Percentiles rank a stretch among this genome's conserved stretches.
These are phyloP conservation scores for Adansonia rubrostipa DNA, from an alignment of 441 rosid genomes.

Conservation along the genomic window DNA sequence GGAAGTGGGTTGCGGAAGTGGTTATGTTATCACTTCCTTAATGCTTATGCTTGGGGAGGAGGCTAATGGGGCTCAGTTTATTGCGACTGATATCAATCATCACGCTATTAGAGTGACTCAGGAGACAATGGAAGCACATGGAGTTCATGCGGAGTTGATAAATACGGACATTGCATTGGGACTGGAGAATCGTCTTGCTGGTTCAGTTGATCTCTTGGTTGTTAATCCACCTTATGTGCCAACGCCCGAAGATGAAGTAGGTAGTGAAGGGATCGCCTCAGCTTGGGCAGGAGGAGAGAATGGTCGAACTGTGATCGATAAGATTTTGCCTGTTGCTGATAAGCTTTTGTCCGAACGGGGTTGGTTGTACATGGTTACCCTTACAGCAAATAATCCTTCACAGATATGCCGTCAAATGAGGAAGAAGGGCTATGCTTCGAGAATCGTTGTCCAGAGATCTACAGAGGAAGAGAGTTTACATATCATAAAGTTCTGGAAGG, in stretches of 20 bases:
- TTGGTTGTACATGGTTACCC: slow-evolving; percentile 86
- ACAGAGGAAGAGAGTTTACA: slow-evolving; percentile 94
- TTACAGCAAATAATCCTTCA: slow-evolving; percentile 70
- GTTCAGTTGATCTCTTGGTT: slow-evolving; percentile 80
- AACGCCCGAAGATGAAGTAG: slow-evolving; percentile 92
- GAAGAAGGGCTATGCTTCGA: slow-evolving; percentile 66
- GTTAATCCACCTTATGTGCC: slow-evolving; percentile 99
- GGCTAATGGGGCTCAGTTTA: slow-evolving; percentile 43
- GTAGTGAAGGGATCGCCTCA: slow-evolving; percentile 74
- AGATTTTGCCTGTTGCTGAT: slow-evolving; percentile 75
- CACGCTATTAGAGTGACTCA: slow-evolving; percentile 66
- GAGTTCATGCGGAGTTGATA: slow-evolving; percentile 69
- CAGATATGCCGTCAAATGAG: slow-evolving; percentile 76
- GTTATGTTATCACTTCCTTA: slow-evolving; percentile 90
- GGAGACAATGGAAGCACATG: slow-evolving; percentile 74
- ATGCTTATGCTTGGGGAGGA: slow-evolving; percentile 70
- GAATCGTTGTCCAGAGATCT: slow-evolving; percentile 84
- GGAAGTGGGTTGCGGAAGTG: slow-evolving; percentile 95
- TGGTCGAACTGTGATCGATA: slow-evolving; percentile 77
- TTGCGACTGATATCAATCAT: slow-evolving; percentile 79
- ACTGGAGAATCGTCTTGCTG: slow-evolving; percentile 61
- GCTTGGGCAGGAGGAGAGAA: slow-evolving; percentile 99
- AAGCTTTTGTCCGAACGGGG: slow-evolving; percentile 71
- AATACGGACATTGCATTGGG: slow-evolving; percentile 65
- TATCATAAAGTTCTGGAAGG: slow-evolving; percentile 86